Evolutionary conservation across 2,329 filamentous ascomycete species (phyloP), one percentile per base, ranked within the genome.

Genomic region (Blastomyces gilchristii): DNA sequence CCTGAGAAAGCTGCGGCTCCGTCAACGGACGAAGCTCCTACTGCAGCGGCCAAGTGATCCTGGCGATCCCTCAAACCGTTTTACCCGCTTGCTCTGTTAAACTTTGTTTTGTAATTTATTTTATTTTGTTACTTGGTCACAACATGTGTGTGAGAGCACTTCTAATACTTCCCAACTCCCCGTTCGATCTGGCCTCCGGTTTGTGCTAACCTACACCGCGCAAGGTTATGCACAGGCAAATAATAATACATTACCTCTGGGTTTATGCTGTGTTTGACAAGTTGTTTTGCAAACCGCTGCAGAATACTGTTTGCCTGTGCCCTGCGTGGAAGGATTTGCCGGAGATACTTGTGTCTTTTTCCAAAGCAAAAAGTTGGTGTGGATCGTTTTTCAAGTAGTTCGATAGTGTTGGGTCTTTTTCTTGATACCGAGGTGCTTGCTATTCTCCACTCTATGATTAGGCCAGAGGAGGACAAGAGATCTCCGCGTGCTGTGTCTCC

Each of bases 381-480:
- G 47, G 22, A 11, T n/a, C 7, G 22, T 50, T 50, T 50, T 53
- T 60, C n/a, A 22, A 25, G 22, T 25, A 25, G 11, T 7, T 50
- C 53, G 31, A 59, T 59, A 52, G 31, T 18, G 45, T 60, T n/a
- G 22, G 41, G 34, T 22, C 22, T 25, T 41, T 59, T 47, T 60
- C 31, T 43, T 60, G 58, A 60, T 60, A 60, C 50, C 45, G 49
- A 52, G 37, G n/a, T 39, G 47, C 47, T 50, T 25, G 47, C 47
- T 50, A 11, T 50, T 47, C 12, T 34, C 22, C 39, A 18, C 41
- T 47, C 41, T 31, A n/a, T 31, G 37, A 58, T 58, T 58, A 31
- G 25, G 8, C 3, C 31, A 14, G 45, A 60, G 49, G 37, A 52
- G 58, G 43, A 41, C 4, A 2, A 50, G 45, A 41, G 58, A 52